Percentiles rank a stretch among this genome's conserved stretches.
phyloP scores from a whole-genome alignment of 305 asterid genomes.

The Rubia tinctorum region DNA sequence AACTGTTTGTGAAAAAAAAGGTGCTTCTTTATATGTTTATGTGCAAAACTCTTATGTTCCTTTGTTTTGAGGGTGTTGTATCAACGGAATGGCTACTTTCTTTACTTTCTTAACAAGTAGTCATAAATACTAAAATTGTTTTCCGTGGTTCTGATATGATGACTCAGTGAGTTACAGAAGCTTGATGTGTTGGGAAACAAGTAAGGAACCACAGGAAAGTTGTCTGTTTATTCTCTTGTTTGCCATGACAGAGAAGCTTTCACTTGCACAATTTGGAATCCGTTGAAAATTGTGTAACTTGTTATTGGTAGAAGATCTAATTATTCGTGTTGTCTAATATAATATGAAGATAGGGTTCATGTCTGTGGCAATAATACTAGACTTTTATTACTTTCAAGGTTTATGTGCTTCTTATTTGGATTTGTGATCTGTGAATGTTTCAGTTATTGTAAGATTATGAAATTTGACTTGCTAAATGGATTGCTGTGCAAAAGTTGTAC shows the following conservation, averaged over 20 bases:
- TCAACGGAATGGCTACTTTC: background rate
- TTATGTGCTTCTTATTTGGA: background rate
- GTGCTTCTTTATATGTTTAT: background rate
- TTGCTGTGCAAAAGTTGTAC: background rate
- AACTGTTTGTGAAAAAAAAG: background rate
- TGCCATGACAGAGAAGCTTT: background rate
- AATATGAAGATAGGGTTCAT: background rate
- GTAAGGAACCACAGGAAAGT: background rate
- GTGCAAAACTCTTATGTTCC: background rate
- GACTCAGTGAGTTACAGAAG: background rate
- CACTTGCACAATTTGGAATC: background rate
- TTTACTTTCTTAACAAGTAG: background rate
- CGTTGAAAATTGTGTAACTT: background rate
- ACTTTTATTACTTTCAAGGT: background rate
- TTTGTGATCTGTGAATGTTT: background rate
- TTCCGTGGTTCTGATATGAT: background rate
- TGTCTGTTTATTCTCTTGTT: background rate
- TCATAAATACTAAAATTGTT: background rate
- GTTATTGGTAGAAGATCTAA: background rate
- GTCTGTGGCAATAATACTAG: background rate
- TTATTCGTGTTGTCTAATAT: too few species aligned
- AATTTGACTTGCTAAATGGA: background rate
- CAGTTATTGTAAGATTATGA: background rate
- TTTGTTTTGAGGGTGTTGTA: background rate
- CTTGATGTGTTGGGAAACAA: background rate